phyloP scores from a whole-genome alignment of 2,329 filamentous ascomycete species.

The Macrophomina pseudophaseolina region DNA sequence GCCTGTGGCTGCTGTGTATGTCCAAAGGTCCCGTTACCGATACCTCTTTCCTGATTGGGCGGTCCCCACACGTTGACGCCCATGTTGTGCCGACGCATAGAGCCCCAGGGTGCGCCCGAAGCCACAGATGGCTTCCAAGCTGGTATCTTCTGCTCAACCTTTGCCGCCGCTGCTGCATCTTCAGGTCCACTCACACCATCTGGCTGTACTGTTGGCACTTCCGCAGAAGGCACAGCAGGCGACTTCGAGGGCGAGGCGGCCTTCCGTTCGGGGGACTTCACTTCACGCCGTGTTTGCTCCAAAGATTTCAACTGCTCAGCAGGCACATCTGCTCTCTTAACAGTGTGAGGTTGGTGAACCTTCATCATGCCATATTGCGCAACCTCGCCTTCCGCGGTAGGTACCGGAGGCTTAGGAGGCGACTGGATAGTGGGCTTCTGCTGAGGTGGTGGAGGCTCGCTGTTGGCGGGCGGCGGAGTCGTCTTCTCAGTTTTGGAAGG shows the following conservation, averaged over 20 bases:
- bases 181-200: conserved; percentile 49
- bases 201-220: conserved; percentile 1
- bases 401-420: conserved; percentile 62
- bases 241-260: conserved; percentile 15
- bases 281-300: conserved; percentile 13
- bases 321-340: conserved; percentile 41
- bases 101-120: conserved; percentile 15
- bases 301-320: conserved; percentile 4
- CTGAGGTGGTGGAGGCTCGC: conserved; percentile 38
- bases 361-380: conserved; percentile 69
- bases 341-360: conserved; percentile 61
- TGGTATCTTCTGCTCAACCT: conserved; percentile 51
- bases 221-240: not conserved
- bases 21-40: conserved; percentile 80
- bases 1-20: conserved; percentile 48
- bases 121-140: conserved; percentile 38
- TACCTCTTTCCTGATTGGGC: conserved; percentile 68
- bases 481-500: conserved; percentile 40
- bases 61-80: conserved; percentile 73
- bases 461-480: not conserved
- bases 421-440: conserved; percentile 42
- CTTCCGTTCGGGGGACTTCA: conserved; percentile 20
- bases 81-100: conserved; percentile 12
- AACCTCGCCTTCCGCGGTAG: conserved; percentile 61
- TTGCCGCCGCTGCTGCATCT: conserved; percentile 37